Conservation (phyloP, 371 early-diverging fungal genomes). For the Actinomortierella wolfii region DNA sequence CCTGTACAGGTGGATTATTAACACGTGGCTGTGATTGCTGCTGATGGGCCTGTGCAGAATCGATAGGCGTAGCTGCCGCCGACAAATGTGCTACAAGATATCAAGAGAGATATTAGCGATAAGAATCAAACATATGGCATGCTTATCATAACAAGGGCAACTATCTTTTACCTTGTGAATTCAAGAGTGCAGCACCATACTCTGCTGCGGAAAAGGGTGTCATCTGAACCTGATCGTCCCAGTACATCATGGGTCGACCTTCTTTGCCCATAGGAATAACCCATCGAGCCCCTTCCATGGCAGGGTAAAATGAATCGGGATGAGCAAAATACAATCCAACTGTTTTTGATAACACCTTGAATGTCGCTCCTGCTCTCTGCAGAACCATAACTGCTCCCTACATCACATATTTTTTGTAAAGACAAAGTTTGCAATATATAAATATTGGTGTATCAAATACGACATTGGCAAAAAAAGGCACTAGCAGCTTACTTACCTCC, state of each 20-base stretch:
- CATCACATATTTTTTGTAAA: too few species aligned
- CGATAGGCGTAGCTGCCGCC: too few species aligned
- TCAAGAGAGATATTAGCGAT: too few species aligned
- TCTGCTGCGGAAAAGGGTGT: too few species aligned
- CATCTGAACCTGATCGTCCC: slow-evolving; percentile 37
- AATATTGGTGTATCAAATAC: too few species aligned
- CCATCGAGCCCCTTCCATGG: slow-evolving; percentile 40
- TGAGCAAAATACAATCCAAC: slow-evolving; percentile 37
- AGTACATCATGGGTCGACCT: slow-evolving; percentile 26
- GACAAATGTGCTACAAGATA: too few species aligned
- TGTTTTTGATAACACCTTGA: slow-evolving; percentile 17
- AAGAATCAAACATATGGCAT: too few species aligned
- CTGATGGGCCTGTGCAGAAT: neutral
- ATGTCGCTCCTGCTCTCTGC: slow-evolving; percentile 15
- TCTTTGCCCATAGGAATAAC: slow-evolving; percentile 23
- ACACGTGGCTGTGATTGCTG: neutral
- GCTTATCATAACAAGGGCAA: too few species aligned
- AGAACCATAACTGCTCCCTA: slow-evolving; percentile 26
- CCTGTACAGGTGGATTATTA: slow-evolving; percentile 6
- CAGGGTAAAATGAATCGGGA: slow-evolving; percentile 38
- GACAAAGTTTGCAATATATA: too few species aligned
- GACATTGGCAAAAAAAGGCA: neutral
- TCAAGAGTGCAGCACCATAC: too few species aligned
- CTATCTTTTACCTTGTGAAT: too few species aligned
- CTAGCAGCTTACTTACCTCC: slow-evolving; percentile 11